phyloP scores from a whole-genome alignment of 306 rosid species.

The Styphnolobium japonicum region DNA sequence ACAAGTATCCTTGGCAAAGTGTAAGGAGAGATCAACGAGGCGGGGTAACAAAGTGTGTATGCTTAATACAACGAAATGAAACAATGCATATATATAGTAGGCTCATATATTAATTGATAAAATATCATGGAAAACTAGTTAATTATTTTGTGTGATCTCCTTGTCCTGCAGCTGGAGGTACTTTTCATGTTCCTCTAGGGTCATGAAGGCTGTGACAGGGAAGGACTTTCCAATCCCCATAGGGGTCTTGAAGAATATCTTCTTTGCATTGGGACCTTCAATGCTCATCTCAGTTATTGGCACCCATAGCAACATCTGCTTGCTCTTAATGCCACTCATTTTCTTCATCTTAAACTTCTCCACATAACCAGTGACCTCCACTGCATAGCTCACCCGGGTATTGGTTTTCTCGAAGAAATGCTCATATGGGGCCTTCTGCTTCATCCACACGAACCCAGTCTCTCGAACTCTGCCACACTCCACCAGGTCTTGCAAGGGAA shows the following conservation, averaged over 20 bases:
- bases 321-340: slow-evolving; percentile 81
- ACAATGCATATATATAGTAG: neutral
- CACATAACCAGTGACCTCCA: slow-evolving; percentile 71
- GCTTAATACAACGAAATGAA: neutral
- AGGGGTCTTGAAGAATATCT: slow-evolving; percentile 63
- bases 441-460: slow-evolving; percentile 90
- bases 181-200: slow-evolving; percentile 50
- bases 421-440: slow-evolving; percentile 60
- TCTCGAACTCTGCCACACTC: slow-evolving; percentile 77
- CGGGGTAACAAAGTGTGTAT: neutral
- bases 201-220: slow-evolving; percentile 63
- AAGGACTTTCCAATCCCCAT: slow-evolving; percentile 76
- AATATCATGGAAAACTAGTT: neutral
- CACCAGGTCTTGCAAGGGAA: slow-evolving; percentile 64
- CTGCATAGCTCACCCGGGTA: slow-evolving; percentile 57
- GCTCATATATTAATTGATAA: neutral
- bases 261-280: slow-evolving; percentile 41
- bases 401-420: slow-evolving; percentile 56
- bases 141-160: neutral
- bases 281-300: slow-evolving; percentile 68
- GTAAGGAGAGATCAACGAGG: too few species aligned
- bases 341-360: slow-evolving; percentile 76
- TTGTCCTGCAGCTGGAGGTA: neutral
- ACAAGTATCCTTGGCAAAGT: neutral
- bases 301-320: slow-evolving; percentile 73